phyloP scores from a whole-genome alignment of 2,329 filamentous ascomycete species.

The Alternaria solani region DNA sequence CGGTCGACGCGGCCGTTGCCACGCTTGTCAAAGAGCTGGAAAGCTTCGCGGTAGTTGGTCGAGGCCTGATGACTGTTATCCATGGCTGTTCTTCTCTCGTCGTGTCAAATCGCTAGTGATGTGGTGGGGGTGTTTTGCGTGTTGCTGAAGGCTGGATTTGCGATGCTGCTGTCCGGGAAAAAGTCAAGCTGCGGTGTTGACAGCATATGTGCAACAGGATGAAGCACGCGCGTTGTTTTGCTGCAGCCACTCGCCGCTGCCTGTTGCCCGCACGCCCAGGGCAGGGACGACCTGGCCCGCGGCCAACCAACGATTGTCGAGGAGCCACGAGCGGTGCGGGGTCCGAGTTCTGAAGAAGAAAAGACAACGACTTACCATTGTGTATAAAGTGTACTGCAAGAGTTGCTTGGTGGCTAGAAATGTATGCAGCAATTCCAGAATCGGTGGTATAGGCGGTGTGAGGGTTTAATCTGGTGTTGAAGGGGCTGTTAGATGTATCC shows the following conservation, averaged over 20 bases:
- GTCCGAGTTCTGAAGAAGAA: background rate
- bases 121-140: background rate
- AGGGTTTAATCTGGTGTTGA: constrained; percentile 23
- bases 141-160: constrained; percentile 5
- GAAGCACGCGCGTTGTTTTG: constrained; percentile 13
- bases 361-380: constrained; percentile 30
- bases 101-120: constrained; percentile 13
- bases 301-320: constrained; percentile 21
- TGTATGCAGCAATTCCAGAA: constrained; percentile 19
- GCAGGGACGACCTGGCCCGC: constrained; percentile 19
- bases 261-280: constrained; percentile 13
- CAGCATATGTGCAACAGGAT: background rate
- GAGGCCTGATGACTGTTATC: constrained; percentile 64
- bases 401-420: background rate
- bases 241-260: constrained; percentile 21
- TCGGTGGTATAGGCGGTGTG: constrained; percentile 16
- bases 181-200: background rate
- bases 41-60: constrained; percentile 99
- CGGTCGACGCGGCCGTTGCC: constrained; percentile 90
- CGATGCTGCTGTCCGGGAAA: background rate
- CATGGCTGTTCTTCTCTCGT: constrained; percentile 35
- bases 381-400: constrained; percentile 1
- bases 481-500: constrained; percentile 32
- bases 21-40: constrained; percentile 99
- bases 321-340: constrained; percentile 1